phyloP scores from a whole-genome alignment of 78 protist species.

The Monosiga brevicollis region DNA sequence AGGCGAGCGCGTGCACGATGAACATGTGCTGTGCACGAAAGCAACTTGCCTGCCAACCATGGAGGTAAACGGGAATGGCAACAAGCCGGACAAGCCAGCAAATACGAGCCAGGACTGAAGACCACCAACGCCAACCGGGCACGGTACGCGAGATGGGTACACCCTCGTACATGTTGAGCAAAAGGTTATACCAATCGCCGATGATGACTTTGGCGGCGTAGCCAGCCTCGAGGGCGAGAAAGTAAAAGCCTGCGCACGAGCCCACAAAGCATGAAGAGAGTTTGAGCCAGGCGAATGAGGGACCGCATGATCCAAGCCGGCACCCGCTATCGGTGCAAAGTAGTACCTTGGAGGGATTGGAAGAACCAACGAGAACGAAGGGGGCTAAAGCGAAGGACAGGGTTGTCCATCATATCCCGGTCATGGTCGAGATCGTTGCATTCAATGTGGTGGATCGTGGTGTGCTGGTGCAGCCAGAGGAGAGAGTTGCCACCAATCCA shows the following conservation, averaged over 20 bases:
- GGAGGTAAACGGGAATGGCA: not conserved
- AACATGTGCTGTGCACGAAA: too few relatives aligned
- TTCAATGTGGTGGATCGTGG: slow-evolving; percentile 27
- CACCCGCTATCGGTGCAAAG: too few relatives aligned
- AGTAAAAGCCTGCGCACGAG: too few relatives aligned
- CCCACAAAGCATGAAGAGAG: too few relatives aligned
- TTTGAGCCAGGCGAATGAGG: too few relatives aligned
- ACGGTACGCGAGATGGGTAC: not conserved
- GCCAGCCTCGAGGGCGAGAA: not conserved
- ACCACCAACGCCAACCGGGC: not conserved
- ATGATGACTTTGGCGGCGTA: not conserved
- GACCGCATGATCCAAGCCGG: too few relatives aligned
- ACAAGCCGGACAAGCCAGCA: not conserved
- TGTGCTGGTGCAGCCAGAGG: slow-evolving; percentile 43
- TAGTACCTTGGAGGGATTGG: not conserved
- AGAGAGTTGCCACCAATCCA: slow-evolving; percentile 29
- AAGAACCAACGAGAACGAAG: not conserved
- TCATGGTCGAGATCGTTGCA: slow-evolving; percentile 25
- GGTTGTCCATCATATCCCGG: slow-evolving; percentile 4
- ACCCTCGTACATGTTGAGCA: not conserved
- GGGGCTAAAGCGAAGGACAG: not conserved
- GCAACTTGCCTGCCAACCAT: not conserved
- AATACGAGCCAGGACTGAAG: not conserved
- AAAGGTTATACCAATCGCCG: not conserved
- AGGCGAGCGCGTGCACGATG: too few relatives aligned